phyloP scores from a whole-genome alignment of 176 grass and related monocot species.

The Triticum turgidum region DNA sequence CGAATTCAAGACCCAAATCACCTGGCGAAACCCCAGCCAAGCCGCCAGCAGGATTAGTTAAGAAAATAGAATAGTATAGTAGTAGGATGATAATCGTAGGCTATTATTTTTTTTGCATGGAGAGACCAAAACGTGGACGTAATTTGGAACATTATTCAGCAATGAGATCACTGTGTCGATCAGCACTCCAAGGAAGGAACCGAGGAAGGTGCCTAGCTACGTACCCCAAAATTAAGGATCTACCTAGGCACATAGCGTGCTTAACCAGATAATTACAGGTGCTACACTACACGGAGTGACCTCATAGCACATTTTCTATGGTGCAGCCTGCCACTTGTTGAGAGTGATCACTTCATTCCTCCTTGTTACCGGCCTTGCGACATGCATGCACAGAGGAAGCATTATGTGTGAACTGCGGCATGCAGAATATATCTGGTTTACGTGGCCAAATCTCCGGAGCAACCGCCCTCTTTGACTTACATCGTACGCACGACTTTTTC shows the following conservation, averaged over 20 bases:
- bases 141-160: neutral
- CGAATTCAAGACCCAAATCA: neutral
- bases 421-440: conserved; percentile 28
- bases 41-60: neutral
- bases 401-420: too few species aligned
- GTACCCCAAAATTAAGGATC: neutral
- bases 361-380: neutral
- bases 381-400: neutral
- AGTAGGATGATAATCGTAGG: too few species aligned
- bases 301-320: neutral
- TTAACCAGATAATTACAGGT: neutral
- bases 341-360: neutral
- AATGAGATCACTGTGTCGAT: neutral
- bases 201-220: conserved; percentile 25
- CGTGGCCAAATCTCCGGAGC: neutral
- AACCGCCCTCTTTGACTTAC: conserved; percentile 43
- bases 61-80: neutral
- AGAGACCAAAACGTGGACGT: conserved; percentile 21
- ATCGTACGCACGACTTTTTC: neutral
- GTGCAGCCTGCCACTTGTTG: neutral
- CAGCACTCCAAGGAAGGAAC: too few species aligned
- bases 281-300: neutral
- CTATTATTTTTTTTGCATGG: too few species aligned
- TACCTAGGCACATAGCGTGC: neutral
- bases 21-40: neutral